phyloP scores from a whole-genome alignment of 78 protist species.

The Dictyostelium intermedium region DNA sequence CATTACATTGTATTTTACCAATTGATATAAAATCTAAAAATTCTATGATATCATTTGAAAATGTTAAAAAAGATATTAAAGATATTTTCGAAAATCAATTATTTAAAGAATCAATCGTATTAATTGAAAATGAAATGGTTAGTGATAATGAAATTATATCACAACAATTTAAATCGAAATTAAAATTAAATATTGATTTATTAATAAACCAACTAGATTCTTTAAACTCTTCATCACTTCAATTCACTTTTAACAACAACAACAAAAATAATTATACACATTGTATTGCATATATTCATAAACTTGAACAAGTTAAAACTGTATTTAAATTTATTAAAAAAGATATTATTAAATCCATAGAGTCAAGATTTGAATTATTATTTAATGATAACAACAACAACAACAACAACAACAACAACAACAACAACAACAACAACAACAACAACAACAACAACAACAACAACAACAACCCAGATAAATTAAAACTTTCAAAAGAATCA shows the following conservation, averaged over 20 bases:
- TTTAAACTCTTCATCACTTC: not conserved
- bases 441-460: not conserved
- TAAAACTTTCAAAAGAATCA: not conserved
- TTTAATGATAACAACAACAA: too few relatives aligned
- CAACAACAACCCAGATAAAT: not conserved
- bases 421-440: too few relatives aligned
- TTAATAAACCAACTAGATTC: not conserved
- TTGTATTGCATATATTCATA: not conserved
- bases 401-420: too few relatives aligned
- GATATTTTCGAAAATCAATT: not conserved
- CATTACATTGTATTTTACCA: not conserved
- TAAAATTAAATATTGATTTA: not conserved
- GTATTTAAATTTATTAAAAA: not conserved
- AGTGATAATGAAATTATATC: not conserved
- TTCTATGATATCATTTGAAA: not conserved
- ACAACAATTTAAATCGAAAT: not conserved
- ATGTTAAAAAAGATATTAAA: not conserved
- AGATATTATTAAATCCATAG: not conserved
- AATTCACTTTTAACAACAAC: not conserved
- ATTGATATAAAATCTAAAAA: not conserved
- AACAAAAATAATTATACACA: not conserved
- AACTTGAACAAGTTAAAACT: not conserved
- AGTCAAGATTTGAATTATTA: not conserved
- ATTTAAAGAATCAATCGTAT: not conserved
- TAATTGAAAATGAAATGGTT: not conserved